These are phyloP conservation scores for Gossypium laxum DNA, from an alignment of 441 rosid genomes.

Conservation along the genomic window DNA sequence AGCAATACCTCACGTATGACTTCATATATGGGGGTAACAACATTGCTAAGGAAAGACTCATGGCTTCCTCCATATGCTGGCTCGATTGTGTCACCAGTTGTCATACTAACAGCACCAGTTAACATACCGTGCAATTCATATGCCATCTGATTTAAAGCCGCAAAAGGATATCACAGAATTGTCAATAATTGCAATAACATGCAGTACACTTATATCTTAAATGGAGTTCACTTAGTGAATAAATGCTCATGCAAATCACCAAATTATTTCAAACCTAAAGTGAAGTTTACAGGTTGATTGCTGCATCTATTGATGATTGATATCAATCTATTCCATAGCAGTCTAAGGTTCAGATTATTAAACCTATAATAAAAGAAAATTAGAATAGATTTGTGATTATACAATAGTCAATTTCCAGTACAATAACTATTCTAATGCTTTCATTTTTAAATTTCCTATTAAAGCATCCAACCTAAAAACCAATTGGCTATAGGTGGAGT, in stretches of 20 bases:
- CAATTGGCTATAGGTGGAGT: background rate
- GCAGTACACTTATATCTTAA: background rate
- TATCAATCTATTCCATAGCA: background rate
- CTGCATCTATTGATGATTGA: background rate
- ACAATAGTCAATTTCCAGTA: background rate
- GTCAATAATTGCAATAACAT: background rate
- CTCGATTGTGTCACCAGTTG: constrained; percentile 48
- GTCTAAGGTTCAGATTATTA: background rate
- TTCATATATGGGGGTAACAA: constrained; percentile 69
- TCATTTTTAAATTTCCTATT: background rate
- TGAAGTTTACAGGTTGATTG: background rate
- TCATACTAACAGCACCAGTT: constrained; percentile 40
- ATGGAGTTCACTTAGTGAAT: background rate
- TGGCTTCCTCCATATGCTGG: constrained; percentile 62
- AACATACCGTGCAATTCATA: constrained; percentile 73
- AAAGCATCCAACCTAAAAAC: background rate
- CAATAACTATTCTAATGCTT: background rate
- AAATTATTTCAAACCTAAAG: background rate
- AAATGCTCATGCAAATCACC: constrained; percentile 1
- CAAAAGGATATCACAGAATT: background rate
- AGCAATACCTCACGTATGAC: constrained; percentile 50
- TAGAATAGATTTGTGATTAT: background rate
- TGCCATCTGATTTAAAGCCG: constrained; percentile 62
- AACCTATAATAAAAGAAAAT: background rate
- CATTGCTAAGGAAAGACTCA: constrained; percentile 67